A percentile compares a stretch with the other conserved stretches of the same genome.
Conservation (phyloP, 257 asterid species). For the Solanum sejunctum region DNA sequence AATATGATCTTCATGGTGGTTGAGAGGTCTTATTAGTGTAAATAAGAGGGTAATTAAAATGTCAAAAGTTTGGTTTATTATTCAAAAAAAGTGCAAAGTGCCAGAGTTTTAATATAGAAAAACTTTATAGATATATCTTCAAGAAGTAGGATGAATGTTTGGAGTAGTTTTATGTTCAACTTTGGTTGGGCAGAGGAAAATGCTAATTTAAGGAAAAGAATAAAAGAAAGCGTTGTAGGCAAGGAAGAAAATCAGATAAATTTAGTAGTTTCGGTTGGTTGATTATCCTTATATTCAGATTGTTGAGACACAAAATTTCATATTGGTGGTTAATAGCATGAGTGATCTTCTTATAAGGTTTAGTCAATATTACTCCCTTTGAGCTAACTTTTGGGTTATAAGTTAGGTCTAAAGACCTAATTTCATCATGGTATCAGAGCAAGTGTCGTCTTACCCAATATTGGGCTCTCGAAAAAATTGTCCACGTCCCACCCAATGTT, state of each 20-base stretch:
- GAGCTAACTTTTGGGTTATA: no score
- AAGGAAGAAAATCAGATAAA: neutral
- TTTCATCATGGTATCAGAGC: no score
- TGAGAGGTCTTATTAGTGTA: neutral
- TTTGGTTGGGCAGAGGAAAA: neutral
- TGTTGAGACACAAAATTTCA: no score
- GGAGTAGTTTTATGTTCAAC: neutral
- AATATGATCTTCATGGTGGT: slow-evolving; percentile 9
- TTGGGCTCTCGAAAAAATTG: no score
- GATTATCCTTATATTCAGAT: no score
- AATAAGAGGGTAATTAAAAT: neutral
- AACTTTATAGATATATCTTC: neutral
- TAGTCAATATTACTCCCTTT: no score
- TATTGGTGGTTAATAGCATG: no score
- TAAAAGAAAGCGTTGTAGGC: neutral
- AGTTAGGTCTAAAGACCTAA: no score
- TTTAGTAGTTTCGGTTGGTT: no score
- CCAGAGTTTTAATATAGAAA: neutral
- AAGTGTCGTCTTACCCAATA: no score
- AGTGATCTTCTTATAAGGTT: no score
- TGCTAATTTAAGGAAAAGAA: neutral
- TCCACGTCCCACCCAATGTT: no score
- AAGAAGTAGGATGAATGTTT: neutral
- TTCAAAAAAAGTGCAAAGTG: neutral
- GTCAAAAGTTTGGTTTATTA: neutral